Percentiles rank a stretch among this genome's conserved stretches.
Evolutionary conservation across 768 basidiomycete genomes (phyloP).

Genomic region (Mycena filopes): DNA sequence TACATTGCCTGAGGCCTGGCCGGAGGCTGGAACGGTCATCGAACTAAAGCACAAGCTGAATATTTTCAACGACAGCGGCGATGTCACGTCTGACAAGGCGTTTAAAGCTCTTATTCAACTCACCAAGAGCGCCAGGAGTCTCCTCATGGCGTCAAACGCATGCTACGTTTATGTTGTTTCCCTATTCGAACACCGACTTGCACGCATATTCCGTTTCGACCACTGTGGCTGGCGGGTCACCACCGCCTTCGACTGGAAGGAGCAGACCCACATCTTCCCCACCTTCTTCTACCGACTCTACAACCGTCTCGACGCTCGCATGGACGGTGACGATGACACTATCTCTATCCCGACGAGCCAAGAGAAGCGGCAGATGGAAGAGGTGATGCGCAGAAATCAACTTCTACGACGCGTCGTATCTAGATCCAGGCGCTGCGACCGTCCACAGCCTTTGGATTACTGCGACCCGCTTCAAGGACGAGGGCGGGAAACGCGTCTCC

Average conservation of each 20-base stretch:
- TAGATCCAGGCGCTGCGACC: not conserved
- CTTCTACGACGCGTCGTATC: not conserved
- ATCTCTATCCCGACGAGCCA: not conserved
- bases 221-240: slow-evolving; percentile 14
- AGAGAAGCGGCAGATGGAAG: slow-evolving; percentile 9
- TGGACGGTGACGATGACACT: slow-evolving; percentile 26
- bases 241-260: slow-evolving; percentile 11
- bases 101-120: not conserved
- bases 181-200: not conserved
- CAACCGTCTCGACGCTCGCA: not conserved
- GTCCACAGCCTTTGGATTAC: slow-evolving; percentile 11
- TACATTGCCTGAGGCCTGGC: not conserved
- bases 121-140: slow-evolving; percentile 14
- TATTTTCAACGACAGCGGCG: not conserved
- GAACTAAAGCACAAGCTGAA: slow-evolving; percentile 13
- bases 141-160: slow-evolving; percentile 12
- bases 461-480: not conserved
- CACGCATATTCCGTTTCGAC: slow-evolving; percentile 28
- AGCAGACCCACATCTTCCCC: not conserved
- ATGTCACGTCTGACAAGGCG: not conserved
- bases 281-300: slow-evolving; percentile 27
- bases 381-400: not conserved
- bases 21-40: slow-evolving; percentile 2
- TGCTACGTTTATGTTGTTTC: slow-evolving; percentile 21
- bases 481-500: not conserved